These are phyloP conservation scores for Mucor racemosus DNA, from an alignment of 371 early-diverging fungal species.

Conservation along the genomic window DNA sequence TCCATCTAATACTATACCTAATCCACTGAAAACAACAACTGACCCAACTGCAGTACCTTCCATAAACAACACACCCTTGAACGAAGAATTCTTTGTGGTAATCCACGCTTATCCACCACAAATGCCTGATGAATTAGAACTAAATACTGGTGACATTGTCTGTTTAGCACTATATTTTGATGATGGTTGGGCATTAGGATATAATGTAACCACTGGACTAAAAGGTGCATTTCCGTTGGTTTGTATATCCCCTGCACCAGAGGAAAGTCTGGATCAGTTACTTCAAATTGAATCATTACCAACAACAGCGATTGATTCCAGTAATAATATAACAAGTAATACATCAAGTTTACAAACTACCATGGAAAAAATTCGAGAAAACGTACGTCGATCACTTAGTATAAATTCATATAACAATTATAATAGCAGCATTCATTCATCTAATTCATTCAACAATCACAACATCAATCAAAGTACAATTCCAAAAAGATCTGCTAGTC, in stretches of 20 bases:
- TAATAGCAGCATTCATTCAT: not conserved
- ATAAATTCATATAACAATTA: slow-evolving; percentile 1
- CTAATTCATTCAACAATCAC: not conserved
- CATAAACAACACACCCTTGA: not conserved
- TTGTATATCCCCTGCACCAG: slow-evolving; percentile 50
- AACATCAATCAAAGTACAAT: slow-evolving; percentile 15
- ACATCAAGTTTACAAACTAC: not conserved
- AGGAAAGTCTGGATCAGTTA: slow-evolving; percentile 37
- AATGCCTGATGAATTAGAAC: slow-evolving; percentile 65
- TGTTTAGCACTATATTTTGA: slow-evolving; percentile 58
- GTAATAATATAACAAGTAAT: not conserved
- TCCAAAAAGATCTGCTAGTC: slow-evolving; percentile 41
- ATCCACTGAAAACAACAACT: not conserved
- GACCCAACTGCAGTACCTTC: not conserved
- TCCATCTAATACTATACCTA: not conserved
- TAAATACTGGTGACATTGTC: slow-evolving; percentile 65
- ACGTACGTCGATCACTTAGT: not conserved
- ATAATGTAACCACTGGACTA: slow-evolving; percentile 60
- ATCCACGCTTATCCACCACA: slow-evolving; percentile 53
- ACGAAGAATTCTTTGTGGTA: slow-evolving; percentile 40
- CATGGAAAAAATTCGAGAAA: slow-evolving; percentile 6
- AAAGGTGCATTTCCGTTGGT: slow-evolving; percentile 73
- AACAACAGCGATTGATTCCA: not conserved
- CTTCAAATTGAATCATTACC: slow-evolving; percentile 14
- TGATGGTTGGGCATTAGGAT: slow-evolving; percentile 76